Conservation (phyloP, 2,329 filamentous ascomycete species). For the Colletotrichum sp. region DNA sequence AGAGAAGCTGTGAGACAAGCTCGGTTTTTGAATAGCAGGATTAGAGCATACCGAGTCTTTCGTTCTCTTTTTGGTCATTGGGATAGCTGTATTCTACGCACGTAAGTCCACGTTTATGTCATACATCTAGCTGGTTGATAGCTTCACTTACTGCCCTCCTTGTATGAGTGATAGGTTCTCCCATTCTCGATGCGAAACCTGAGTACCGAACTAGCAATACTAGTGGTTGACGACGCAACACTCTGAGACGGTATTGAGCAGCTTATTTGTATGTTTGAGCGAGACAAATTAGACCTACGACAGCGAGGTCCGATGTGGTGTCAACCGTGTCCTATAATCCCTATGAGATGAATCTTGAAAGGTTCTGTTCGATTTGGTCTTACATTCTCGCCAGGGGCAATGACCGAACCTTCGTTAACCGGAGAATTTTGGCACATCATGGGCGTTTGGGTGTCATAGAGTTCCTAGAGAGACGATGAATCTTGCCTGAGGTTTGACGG, state of each 20-base stretch:
- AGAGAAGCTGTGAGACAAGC: neutral
- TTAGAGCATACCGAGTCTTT: neutral
- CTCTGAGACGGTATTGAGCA: neutral
- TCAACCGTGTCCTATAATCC: neutral
- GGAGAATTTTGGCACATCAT: neutral
- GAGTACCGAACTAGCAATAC: slow-evolving; percentile 25
- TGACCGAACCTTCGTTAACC: neutral
- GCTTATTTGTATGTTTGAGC: neutral
- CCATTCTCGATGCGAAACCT: slow-evolving; percentile 40
- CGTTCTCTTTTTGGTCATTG: slow-evolving; percentile 17
- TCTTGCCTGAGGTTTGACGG: neutral
- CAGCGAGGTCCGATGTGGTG: neutral
- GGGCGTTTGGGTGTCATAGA: neutral
- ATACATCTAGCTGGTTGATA: neutral
- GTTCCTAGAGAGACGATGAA: neutral
- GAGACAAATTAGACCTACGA: neutral
- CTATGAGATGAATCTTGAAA: neutral
- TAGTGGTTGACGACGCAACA: neutral
- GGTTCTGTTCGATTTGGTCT: neutral
- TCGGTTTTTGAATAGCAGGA: neutral
- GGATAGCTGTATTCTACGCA: slow-evolving; percentile 13
- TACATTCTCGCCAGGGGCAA: neutral
- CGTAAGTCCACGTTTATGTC: neutral
- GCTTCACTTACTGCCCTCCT: neutral
- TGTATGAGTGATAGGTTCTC: slow-evolving; percentile 38